These are phyloP conservation scores for Amylocarpus encephaloides DNA, from an alignment of 2,329 filamentous ascomycete genomes.

Conservation along the genomic window DNA sequence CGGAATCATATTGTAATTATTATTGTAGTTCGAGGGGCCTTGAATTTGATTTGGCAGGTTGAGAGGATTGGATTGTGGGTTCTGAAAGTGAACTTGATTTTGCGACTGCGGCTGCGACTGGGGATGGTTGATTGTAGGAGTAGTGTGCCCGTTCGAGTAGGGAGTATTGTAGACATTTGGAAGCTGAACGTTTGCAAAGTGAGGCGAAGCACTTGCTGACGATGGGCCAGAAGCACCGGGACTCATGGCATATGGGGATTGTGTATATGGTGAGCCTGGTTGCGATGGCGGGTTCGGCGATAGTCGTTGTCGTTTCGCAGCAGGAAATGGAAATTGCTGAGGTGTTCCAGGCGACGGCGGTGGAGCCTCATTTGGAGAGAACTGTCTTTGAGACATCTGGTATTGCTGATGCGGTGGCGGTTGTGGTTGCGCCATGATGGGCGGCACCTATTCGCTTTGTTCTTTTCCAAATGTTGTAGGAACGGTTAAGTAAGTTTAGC, in stretches of 20 bases:
- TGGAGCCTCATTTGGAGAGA: slow-evolving; percentile 56
- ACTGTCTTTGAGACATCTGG: slow-evolving; percentile 45
- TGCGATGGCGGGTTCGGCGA: slow-evolving; percentile 65
- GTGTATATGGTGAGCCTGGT: slow-evolving; percentile 55
- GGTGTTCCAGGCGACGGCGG: slow-evolving; percentile 51
- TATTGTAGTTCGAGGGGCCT: slow-evolving; percentile 7
- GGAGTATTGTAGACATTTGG: slow-evolving; percentile 30
- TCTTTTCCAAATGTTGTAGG: too few relatives aligned
- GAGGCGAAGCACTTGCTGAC: slow-evolving; percentile 26
- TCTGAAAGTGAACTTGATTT: slow-evolving; percentile 23
- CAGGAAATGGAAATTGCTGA: slow-evolving; percentile 55
- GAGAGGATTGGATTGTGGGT: slow-evolving; percentile 20
- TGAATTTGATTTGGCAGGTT: slow-evolving; percentile 19
- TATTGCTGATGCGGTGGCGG: slow-evolving; percentile 33
- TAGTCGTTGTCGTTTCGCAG: slow-evolving; percentile 66
- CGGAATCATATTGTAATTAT: background rate
- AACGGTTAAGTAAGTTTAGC: too few relatives aligned
- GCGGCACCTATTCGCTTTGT: too few relatives aligned
- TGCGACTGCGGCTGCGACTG: slow-evolving; percentile 25
- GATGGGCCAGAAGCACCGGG: slow-evolving; percentile 33
- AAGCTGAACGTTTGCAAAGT: slow-evolving; percentile 28
- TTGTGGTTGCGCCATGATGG: slow-evolving; percentile 33
- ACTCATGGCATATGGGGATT: slow-evolving; percentile 44
- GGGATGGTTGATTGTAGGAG: slow-evolving; percentile 22
- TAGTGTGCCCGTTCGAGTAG: slow-evolving; percentile 30